Base-by-base conservation (phyloP, 768 basidiomycete species). In the Tylopilus rubrobrunneus region DNA sequence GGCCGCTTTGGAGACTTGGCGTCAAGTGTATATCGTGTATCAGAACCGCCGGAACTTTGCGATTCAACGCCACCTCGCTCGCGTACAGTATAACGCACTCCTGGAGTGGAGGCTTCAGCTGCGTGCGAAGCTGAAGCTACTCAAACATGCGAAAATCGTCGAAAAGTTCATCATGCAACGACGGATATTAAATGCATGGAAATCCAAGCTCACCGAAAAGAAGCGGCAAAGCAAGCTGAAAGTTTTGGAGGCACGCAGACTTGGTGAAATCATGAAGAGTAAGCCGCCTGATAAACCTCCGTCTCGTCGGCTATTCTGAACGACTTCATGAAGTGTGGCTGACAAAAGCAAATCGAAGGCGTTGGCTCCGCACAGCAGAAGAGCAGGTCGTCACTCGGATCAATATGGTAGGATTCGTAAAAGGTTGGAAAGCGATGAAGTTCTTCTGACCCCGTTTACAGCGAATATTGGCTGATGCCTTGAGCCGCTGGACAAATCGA, bases 401-500 rank as follows among this genome's bases (percentile, higher is more conserved):
- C 4, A 67, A 70, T n/a, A 69, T 72, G 67, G 84, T 77, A 31
- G 46, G 72, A 59, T 48, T 39, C 44, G 5, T n/a, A 25, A 17
- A 19, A n/a, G 7, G 3, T 15, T 45, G 19, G 33, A 39, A 51
- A 47, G 27, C 5, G 17, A 29, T 33, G 28, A 43, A 43, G 45
- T 53, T 42, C 36, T 53, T 42, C 36, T 60, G 39, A 57, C 25
- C 31, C 21, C 7, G 34, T 52, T 36, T 48, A 42, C 55, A 90
- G 88, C 80, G 83, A 49, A 68, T 81, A 46, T 59, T 84, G 56
- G 68, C 70, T n/a, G 64, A 70, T 42, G 62, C 76, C 3, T 65
- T 92, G 52, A 66, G 71, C 19, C 71, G 64, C 40, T 93, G 90
- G 90, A 89, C 83, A 9, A 83, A 84, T 58, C 79, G 81, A 6